Evolutionary conservation across 495 filamentous ascomycete genomes (phyloP), one percentile per base, ranked within the genome.

Genomic region (Aspergillus hancockii): DNA sequence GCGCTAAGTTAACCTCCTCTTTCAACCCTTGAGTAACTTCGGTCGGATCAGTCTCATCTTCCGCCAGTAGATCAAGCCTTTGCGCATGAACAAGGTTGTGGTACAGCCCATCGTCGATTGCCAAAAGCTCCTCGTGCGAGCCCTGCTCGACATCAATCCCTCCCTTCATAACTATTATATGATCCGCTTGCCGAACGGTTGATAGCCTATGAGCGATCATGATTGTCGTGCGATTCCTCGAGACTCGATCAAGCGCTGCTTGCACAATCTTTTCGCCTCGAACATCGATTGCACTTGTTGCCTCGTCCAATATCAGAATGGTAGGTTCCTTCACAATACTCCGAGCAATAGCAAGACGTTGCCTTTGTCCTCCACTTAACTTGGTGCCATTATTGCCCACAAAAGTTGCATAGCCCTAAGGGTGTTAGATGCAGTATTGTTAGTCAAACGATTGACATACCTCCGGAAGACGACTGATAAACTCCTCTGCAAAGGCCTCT

Each of bases 271-370:
- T 70, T 54, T 85, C 82, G 7, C 66, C 71, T 1, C 56, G 67
- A 7, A 80, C 63, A 69, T 86, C 83, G 16, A 86, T 70, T 0
- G 83, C 75, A 54, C 72, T 77, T 0, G 80, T 82, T 0, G 72
- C 73, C 63, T 84, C 81, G 49, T 83, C 81, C 8, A 83, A 65
- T 4, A 97, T 77, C 6, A 97, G 78, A 66, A 97, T 88, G 66
- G 88, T 88, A 4, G 92, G 92, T 64, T 95, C 81, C n/a, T 82
- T 86, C 19, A 96, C 86, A 50, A 97, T 86, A 23, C 89, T 90
- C 52, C 92, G 81, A 3, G 92, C 91, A 19, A 90, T 75, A 4
- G 85, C 83, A 9, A 91, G 66, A 30, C 88, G 73, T 61, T 90
- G 88, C 19, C 81, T 79, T 57, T 91, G 66, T 55, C 78, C 65